phyloP scores from a whole-genome alignment of 2,329 filamentous ascomycete species.

The Aureobasidium sp. region DNA sequence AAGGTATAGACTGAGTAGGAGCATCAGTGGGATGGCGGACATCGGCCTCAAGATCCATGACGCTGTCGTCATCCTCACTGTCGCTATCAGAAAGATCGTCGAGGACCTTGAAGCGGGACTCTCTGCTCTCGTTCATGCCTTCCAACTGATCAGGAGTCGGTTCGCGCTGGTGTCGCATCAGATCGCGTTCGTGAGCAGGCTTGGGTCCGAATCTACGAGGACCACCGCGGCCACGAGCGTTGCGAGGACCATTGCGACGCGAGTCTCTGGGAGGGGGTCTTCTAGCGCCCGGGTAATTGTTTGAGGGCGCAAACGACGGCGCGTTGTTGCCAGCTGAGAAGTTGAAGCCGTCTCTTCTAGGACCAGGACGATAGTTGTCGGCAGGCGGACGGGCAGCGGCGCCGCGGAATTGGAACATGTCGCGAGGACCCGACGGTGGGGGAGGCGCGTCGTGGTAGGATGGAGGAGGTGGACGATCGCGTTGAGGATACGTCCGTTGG shows the following conservation, averaged over 20 bases:
- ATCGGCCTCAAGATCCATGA: conserved; percentile 16
- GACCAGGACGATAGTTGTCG: conserved; percentile 10
- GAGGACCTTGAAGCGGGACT: conserved; percentile 32
- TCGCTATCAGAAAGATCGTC: conserved; percentile 34
- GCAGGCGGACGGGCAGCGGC: neutral
- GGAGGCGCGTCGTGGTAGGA: conserved; percentile 7
- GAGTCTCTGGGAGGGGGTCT: neutral
- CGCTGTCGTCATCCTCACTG: conserved; percentile 24
- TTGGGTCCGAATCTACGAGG: conserved; percentile 18
- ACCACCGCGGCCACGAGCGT: neutral
- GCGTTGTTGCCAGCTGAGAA: conserved; percentile 10
- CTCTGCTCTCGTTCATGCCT: conserved; percentile 32
- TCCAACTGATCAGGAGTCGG: conserved; percentile 36
- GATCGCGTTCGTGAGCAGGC: conserved; percentile 35
- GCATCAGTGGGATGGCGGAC: neutral
- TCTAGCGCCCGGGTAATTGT: conserved; percentile 7
- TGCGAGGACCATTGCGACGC: neutral
- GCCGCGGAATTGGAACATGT: conserved; percentile 15
- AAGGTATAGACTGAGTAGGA: neutral
- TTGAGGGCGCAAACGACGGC: conserved; percentile 7
- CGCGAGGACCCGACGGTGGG: conserved; percentile 1
- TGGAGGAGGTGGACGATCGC: conserved; percentile 10
- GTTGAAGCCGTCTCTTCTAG: conserved; percentile 10
- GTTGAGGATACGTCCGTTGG: neutral
- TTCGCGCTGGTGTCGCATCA: conserved; percentile 33